A percentile compares a stretch with the other conserved stretches of the same genome.
Conservation (phyloP, 2,329 filamentous ascomycete species). For the Teratosphaeriaceae sp. region DNA sequence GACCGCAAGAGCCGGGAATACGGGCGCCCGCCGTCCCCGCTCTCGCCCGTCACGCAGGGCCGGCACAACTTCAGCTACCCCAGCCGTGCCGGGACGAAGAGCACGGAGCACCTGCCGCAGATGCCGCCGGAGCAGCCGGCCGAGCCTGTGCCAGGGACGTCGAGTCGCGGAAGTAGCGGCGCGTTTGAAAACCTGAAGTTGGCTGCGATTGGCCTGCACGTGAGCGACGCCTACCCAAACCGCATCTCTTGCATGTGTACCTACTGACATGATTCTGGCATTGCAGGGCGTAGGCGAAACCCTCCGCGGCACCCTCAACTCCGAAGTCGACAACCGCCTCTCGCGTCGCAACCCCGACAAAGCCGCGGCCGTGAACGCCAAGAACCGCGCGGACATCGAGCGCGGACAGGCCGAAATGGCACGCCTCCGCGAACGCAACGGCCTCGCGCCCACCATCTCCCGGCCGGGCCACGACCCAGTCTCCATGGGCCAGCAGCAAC, state of each 20-base stretch:
- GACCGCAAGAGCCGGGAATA: constrained; percentile 8
- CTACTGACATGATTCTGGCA: background rate
- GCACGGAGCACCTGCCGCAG: constrained; percentile 1
- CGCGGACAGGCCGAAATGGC: constrained; percentile 22
- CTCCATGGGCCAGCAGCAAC: background rate
- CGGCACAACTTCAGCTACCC: constrained; percentile 11
- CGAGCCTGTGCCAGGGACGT: background rate
- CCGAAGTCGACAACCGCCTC: constrained; percentile 24
- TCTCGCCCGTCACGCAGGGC: background rate
- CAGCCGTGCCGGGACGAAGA: background rate
- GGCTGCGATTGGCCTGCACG: constrained; percentile 26
- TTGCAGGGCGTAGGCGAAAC: constrained; percentile 28
- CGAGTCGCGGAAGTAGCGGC: background rate
- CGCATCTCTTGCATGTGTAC: too few relatives aligned
- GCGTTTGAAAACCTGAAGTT: constrained; percentile 21
- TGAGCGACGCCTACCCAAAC: too few relatives aligned
- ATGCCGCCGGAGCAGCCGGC: background rate
- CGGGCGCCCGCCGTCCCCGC: constrained; percentile 1
- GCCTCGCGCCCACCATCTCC: background rate
- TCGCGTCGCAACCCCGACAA: constrained; percentile 24
- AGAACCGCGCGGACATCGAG: constrained; percentile 23
- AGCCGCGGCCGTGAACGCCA: constrained; percentile 19
- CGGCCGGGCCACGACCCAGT: background rate
- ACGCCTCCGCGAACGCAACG: background rate
- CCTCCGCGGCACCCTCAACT: constrained; percentile 26